phyloP scores from a whole-genome alignment of 2,329 filamentous ascomycete species.

The Aspergillus transmontanensis region DNA sequence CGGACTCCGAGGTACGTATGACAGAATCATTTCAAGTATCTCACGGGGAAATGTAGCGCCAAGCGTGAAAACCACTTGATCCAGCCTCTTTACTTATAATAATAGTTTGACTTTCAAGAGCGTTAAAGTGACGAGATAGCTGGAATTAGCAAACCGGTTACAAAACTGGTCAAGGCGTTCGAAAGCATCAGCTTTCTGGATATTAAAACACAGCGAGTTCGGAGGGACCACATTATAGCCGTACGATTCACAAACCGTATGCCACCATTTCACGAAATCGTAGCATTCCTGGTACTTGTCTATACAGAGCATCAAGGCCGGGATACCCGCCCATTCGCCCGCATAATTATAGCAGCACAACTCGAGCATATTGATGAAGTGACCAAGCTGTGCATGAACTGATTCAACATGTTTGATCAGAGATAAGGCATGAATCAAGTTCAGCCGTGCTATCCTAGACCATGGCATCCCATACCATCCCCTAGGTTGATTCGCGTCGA shows the following conservation, averaged over 20 bases:
- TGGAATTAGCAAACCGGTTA: neutral
- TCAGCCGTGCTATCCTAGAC: neutral
- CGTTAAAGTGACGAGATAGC: neutral
- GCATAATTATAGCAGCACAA: neutral
- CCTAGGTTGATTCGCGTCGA: too few species aligned
- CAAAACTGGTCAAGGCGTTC: neutral
- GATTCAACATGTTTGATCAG: neutral
- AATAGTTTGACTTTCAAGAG: neutral
- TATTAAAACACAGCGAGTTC: neutral
- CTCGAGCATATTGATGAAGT: neutral
- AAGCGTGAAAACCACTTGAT: neutral
- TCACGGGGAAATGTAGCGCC: neutral
- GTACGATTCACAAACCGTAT: neutral
- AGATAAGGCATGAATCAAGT: neutral
- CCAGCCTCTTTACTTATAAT: neutral
- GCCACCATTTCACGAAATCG: neutral
- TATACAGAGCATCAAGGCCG: neutral
- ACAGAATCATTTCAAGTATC: neutral
- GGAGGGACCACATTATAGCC: neutral
- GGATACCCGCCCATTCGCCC: neutral
- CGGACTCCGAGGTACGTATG: neutral
- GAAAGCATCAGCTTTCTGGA: neutral
- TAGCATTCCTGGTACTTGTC: neutral
- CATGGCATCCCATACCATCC: too few species aligned
- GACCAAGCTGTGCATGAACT: neutral